Evolutionary conservation across 1,284 basidiomycete genomes (phyloP).

Genomic region (Irpex sp.): DNA sequence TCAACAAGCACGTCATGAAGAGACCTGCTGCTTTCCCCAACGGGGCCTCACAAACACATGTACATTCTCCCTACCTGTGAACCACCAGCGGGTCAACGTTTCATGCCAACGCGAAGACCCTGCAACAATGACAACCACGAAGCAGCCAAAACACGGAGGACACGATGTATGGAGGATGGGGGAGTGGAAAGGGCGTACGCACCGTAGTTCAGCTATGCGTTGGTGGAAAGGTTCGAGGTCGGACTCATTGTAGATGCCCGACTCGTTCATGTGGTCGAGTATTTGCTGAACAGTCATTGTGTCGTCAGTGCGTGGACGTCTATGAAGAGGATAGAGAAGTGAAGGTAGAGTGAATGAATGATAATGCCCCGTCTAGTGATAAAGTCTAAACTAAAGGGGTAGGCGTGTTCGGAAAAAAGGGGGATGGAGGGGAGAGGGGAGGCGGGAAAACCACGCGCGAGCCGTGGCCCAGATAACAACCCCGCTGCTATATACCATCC

Average conservation of each 20-base stretch:
- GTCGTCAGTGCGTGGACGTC: slow-evolving; percentile 13
- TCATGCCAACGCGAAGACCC: neutral
- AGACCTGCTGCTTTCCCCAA: neutral
- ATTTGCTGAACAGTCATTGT: slow-evolving; percentile 67
- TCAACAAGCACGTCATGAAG: neutral
- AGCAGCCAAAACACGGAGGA: slow-evolving; percentile 1
- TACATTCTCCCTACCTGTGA: neutral
- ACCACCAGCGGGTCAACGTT: neutral
- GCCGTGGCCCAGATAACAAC: neutral
- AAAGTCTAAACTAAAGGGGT: too few species aligned
- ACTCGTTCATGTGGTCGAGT: slow-evolving; percentile 90
- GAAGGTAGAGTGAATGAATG: neutral
- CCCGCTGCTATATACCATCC: neutral
- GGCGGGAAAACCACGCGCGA: neutral
- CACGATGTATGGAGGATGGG: neutral
- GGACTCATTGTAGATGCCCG: slow-evolving; percentile 86
- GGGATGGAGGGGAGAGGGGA: neutral
- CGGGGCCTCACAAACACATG: neutral
- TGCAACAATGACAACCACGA: neutral
- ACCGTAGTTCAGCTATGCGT: slow-evolving; percentile 74
- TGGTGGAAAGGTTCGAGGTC: slow-evolving; percentile 85
- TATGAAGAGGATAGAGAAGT: neutral
- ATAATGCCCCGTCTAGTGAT: neutral
- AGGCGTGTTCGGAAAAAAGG: neutral
- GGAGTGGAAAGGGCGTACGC: slow-evolving; percentile 13